These are phyloP conservation scores for Boehmeria nivea DNA, from an alignment of 306 rosid species.

Conservation along the genomic window DNA sequence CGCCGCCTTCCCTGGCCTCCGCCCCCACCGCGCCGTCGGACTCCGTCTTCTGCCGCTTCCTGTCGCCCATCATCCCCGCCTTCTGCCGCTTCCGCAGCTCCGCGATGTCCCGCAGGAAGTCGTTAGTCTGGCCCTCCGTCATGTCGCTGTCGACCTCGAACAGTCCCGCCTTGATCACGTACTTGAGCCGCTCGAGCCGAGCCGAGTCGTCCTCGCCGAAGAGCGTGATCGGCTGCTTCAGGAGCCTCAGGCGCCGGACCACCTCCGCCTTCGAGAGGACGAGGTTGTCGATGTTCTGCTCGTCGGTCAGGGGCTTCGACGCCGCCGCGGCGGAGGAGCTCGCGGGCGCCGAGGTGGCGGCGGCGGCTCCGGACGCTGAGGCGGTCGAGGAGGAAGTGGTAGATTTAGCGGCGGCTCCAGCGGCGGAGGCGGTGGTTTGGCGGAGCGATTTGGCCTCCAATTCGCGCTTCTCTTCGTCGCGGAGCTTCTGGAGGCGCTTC, in stretches of 20 bases:
- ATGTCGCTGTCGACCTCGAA: conserved; percentile 94
- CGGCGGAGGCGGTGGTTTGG: conserved; percentile 33
- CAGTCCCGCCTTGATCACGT: conserved; percentile 70
- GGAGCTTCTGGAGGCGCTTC: conserved; percentile 76
- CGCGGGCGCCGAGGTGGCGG: conserved; percentile 29
- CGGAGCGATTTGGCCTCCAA: conserved; percentile 78
- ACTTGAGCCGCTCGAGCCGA: conserved; percentile 74
- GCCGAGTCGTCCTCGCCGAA: conserved; percentile 92
- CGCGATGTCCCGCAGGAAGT: conserved; percentile 82
- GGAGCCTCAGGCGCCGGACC: conserved; percentile 80
- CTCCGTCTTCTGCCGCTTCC: conserved; percentile 71
- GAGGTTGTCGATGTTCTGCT: conserved; percentile 71
- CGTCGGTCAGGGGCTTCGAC: conserved; percentile 49
- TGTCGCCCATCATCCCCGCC: conserved; percentile 76
- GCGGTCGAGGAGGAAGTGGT: conserved; percentile 16
- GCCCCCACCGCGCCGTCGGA: conserved; percentile 38
- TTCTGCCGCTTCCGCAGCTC: conserved; percentile 95
- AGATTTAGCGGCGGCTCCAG: conserved; percentile 1
- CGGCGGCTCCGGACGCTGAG: conserved; percentile 26
- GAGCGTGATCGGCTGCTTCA: conserved; percentile 86
- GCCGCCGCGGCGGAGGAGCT: conserved; percentile 36
- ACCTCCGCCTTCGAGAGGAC: conserved; percentile 84
- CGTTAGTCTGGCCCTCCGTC: conserved; percentile 97
- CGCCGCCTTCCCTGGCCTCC: conserved; percentile 80
- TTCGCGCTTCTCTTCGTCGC: conserved; percentile 85